Base-by-base conservation (phyloP, 2,329 filamentous ascomycete species). In the Botrytis pseudocinerea region DNA sequence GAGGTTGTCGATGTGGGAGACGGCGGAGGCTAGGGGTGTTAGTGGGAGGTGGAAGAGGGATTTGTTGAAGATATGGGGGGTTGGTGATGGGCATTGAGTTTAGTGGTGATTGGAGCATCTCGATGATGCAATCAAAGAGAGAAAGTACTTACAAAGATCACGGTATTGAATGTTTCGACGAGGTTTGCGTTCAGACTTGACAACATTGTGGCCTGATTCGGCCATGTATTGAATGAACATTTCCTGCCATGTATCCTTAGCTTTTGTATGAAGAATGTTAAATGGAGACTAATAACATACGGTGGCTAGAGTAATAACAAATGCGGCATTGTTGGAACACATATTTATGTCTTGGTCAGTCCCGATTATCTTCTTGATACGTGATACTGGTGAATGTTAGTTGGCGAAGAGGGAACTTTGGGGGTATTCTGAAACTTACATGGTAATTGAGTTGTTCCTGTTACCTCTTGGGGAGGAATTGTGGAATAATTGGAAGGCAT, bases 211-310 rank as follows among this genome's bases (percentile, higher is more conserved):
- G 40, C 92, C 91, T 82, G 97, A 93, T 75, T 92, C 88, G 32
- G 95, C 91, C 40, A 99, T 88, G 82, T 98, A 92, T 82, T 97
- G 94, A 77, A 99, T 91, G 84, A 99, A 98, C 87, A 97, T 91
- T 84, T 99, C 96, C 92, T 95, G 32, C 1, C 14, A 73, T 28
- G 44, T 12, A 40, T 32, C 51, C 70, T 76, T 60, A 77, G 73
- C 64, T 46, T 75, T 38, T 28, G n/a, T 32, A 42, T 59, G 14
- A 16, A 46, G 38, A 42, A 71, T 54, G 35, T 38, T 28, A 42
- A 48, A 25, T 6, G 25, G 28, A 63, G 32, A n/a, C 9, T 28
- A 42, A 38, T 35, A 59, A 81, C 87, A 76, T 83, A 93, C 92
- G 5, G 96, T 95, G 35, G 96, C 96, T 74, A 97, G 87, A 1